Base-by-base conservation (phyloP, 192 early-diverging fungal genomes). In the Dissophora ornata region DNA sequence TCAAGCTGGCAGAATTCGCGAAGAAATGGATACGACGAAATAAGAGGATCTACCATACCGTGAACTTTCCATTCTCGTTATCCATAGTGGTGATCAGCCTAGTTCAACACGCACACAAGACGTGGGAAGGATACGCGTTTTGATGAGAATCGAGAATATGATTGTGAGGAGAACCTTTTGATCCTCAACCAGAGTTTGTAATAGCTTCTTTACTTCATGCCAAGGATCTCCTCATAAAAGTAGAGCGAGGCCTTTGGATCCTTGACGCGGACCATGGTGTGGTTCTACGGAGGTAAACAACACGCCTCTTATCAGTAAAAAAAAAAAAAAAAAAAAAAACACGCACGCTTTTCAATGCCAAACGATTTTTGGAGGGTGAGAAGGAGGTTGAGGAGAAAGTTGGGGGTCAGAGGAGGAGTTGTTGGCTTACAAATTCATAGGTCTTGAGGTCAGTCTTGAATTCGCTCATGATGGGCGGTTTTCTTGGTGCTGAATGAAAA, bases 201-300 rank as follows among this genome's bases (percentile, higher is more conserved):
- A n/a, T n/a, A n/a, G n/a, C n/a, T n/a, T n/a, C n/a, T n/a, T n/a
- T n/a, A 91, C 90, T 86, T 92, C 92, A 95, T 93, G 55, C 93
- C 93, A 44, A 95, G 85, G 34, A 87, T 79, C 25, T 92, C 82
- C 47, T 84, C 68, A 74, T 95, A 95, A 58, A 95, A 95, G 58
- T 88, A 60, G 24, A 93, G 25, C 11, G 93, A 93, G 18, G 79
- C 83, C 68, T 91, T 80, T 46, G 92, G 90, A 81, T 94, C 92
- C 85, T 90, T 94, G 62, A 94, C 86, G 74, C 92, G 86, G 82
- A 91, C 88, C 92, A 94, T 95, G 21, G 92, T 93, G 82, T 95
- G 94, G 84, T 95, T 95, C 83, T 85, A 29, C 1, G 6, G 10
- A n/a, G 7, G 46, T 7, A 9, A 42, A 12, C 6, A 45, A n/a